These are phyloP conservation scores for Xylona heveae DNA, from an alignment of 495 filamentous ascomycete genomes.

Conservation along the genomic window DNA sequence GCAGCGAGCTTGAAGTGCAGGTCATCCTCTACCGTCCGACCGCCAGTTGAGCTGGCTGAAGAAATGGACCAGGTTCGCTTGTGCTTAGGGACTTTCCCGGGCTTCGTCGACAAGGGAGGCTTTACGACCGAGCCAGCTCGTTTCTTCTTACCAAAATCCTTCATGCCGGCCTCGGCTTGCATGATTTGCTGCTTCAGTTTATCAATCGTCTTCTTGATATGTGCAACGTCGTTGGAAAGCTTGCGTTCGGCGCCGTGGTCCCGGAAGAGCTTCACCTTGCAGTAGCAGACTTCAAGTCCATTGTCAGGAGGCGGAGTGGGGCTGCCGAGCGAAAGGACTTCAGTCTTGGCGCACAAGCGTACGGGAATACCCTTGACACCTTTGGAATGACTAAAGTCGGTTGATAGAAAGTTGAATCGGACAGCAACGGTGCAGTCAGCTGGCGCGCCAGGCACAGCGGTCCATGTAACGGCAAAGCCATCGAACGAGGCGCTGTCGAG, in stretches of 20 bases:
- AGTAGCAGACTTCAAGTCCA: constrained; percentile 58
- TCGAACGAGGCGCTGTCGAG: constrained; percentile 74
- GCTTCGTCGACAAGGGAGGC: constrained; percentile 32
- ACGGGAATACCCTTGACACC: constrained; percentile 94
- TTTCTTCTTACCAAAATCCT: constrained; percentile 77
- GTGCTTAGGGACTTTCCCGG: constrained; percentile 68
- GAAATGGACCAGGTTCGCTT: constrained; percentile 92
- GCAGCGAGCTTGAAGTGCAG: constrained; percentile 63
- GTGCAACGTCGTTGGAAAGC: constrained; percentile 78
- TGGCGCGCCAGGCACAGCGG: constrained; percentile 33
- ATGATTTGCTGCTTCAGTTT: constrained; percentile 82
- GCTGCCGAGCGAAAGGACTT: constrained; percentile 21
- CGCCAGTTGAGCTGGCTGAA: constrained; percentile 51
- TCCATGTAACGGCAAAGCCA: constrained; percentile 82
- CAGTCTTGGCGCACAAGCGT: constrained; percentile 76
- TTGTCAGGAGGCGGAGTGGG: constrained; percentile 19
- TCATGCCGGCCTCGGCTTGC: constrained; percentile 73
- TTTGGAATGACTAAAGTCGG: constrained; percentile 95
- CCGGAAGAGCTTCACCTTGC: constrained; percentile 90
- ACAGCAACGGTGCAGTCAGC: constrained; percentile 67
- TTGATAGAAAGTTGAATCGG: constrained; percentile 94
- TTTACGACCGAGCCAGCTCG: constrained; percentile 39
- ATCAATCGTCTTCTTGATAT: constrained; percentile 84
- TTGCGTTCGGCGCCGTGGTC: constrained; percentile 95
- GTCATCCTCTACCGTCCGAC: constrained; percentile 60